Percentiles rank a stretch among this genome's conserved stretches.
These are phyloP conservation scores for Chrysoporthe cubensis DNA, from an alignment of 2,329 filamentous ascomycete genomes.

Conservation along the genomic window DNA sequence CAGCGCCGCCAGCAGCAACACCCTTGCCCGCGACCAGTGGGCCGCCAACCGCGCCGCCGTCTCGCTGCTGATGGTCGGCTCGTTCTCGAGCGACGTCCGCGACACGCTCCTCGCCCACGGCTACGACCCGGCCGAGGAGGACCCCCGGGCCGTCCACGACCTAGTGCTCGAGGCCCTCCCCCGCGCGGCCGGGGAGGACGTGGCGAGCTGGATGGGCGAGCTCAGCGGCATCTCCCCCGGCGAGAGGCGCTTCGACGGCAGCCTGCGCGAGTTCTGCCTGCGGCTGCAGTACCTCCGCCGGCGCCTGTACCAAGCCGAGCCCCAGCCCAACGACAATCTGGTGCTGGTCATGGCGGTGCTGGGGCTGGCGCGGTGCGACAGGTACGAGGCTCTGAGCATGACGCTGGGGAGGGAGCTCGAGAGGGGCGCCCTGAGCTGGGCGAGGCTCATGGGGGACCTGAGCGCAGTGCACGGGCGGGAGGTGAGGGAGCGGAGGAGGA, in stretches of 20 bases:
- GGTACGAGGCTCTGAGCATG: slow-evolving; percentile 26
- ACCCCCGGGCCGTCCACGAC: slow-evolving; percentile 24
- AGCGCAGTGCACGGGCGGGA: slow-evolving; percentile 23
- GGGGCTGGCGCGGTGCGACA: slow-evolving; percentile 21
- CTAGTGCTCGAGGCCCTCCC: slow-evolving; percentile 26
- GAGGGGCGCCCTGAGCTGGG: slow-evolving; percentile 26
- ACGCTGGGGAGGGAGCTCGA: slow-evolving; percentile 27
- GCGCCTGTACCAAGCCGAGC: slow-evolving; percentile 26
- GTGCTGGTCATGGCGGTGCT: slow-evolving; percentile 29
- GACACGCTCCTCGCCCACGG: slow-evolving; percentile 28
- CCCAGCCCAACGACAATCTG: slow-evolving; percentile 28
- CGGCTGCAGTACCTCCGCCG: slow-evolving; percentile 25
- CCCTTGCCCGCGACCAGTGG: slow-evolving; percentile 20
- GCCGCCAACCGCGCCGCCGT: slow-evolving; percentile 22
- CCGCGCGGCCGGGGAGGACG: slow-evolving; percentile 23
- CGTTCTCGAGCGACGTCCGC: slow-evolving; percentile 26
- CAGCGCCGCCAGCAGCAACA: not conserved
- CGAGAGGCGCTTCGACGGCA: slow-evolving; percentile 25
- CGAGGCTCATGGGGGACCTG: slow-evolving; percentile 26
- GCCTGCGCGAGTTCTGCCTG: slow-evolving; percentile 24
- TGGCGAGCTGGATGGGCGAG: slow-evolving; percentile 24
- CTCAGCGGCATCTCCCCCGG: slow-evolving; percentile 21
- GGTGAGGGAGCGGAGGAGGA: slow-evolving; percentile 20
- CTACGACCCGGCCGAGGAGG: slow-evolving; percentile 24
- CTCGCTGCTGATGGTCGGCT: slow-evolving; percentile 28